Base-by-base conservation (phyloP, 495 filamentous ascomycete genomes). In the Penicillium angulare region DNA sequence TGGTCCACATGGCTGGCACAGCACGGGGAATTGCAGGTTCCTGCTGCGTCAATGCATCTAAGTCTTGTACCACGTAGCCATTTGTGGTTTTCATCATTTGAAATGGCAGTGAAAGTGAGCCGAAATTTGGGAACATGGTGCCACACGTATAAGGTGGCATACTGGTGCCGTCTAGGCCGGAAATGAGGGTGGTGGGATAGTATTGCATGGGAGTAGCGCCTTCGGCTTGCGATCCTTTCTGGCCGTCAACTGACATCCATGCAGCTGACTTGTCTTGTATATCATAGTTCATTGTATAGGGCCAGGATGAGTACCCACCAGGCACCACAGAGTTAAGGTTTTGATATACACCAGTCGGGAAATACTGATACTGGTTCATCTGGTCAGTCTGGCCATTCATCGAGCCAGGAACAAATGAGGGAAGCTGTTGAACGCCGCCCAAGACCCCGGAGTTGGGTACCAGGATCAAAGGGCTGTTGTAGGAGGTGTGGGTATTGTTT, bases 21-120 rank as follows among this genome's bases (percentile, higher is more conserved):
- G 95, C 91, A 26, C 78, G 74, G n/a, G 93, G 93, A 56, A 97
- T 95, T 2, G 82, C 66, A 17, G 95, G 92, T 7, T 88, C 82
- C 56, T 86, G 79, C 50, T 84, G 75, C 7, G 92, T 79, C 46
- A 95, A 72, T 17, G 77, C 76, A 53, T 92, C 79, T 23, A 96
- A 74, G 23, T 88, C 81, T 49, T 83, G 76, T 23, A 86, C 73
- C 42, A 86, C 71, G 39, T 80, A 76, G 46, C 79, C 81, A 49
- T 76, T 76, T 18, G 65, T 49, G 2, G 69, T 69, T 44, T 69
- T 74, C 72, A 74, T 74, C 65, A 75, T 69, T 47, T 75, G 70
- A 9, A 64, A 57, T 0, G 65, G 68, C 13, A 16, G 52, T 62
- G 7, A 63, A 45, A 0, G n/a, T n/a, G 63, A 54, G 16, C 55